Evolutionary conservation across 2,329 filamentous ascomycete species (phyloP).

Genomic region (Sporothrix protearum): DNA sequence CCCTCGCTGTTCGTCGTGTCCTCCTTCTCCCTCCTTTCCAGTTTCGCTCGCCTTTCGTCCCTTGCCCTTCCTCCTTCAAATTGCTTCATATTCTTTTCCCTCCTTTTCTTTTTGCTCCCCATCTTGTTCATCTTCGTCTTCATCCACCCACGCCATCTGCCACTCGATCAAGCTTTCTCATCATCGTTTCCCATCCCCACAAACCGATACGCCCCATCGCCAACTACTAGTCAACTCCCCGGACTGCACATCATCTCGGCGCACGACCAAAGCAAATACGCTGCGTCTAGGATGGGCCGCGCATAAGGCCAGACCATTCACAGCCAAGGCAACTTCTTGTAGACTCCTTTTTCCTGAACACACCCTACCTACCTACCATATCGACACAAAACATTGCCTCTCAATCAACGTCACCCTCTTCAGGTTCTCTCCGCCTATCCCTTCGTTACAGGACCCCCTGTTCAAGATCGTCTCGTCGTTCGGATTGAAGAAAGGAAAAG

Average conservation of each 20-base stretch:
- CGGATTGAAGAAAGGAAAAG: not conserved
- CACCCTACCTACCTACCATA: not conserved
- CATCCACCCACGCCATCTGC: not conserved
- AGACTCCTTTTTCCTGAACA: not conserved
- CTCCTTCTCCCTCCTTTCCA: not conserved
- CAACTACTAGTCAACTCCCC: not conserved
- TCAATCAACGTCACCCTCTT: not conserved
- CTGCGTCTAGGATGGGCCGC: conserved; percentile 9
- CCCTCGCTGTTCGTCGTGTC: not conserved
- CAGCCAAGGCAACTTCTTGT: not conserved
- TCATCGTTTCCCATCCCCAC: not conserved
- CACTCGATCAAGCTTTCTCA: not conserved
- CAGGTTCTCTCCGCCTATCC: not conserved
- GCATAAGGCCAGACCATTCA: conserved; percentile 15
- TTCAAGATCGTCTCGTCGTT: too few species aligned
- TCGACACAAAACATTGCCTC: not conserved
- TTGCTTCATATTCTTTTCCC: not conserved
- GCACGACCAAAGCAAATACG: not conserved
- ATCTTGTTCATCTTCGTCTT: not conserved
- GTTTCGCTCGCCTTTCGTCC: not conserved
- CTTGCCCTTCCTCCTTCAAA: not conserved
- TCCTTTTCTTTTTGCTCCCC: not conserved
- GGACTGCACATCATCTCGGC: not conserved
- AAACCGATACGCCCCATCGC: not conserved
- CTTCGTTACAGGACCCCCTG: not conserved